These are phyloP conservation scores for Claviceps sp. DNA, from an alignment of 2,329 filamentous ascomycete genomes.

Conservation along the genomic window DNA sequence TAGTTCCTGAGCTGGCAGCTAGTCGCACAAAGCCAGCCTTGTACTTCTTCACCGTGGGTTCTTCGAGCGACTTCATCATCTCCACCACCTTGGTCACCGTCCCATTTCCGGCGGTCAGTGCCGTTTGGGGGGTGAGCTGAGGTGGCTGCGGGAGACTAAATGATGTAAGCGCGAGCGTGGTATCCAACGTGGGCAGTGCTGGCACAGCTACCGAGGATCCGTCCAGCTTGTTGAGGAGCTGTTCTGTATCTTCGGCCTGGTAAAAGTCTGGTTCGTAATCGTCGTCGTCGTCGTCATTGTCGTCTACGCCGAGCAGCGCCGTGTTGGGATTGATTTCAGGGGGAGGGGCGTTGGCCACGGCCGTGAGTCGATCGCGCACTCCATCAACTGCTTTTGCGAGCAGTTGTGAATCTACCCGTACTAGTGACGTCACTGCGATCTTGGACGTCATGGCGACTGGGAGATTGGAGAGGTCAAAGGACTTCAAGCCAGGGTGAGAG, in stretches of 20 bases:
- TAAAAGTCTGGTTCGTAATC: conserved; percentile 87
- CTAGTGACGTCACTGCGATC: conserved; percentile 69
- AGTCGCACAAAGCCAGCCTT: conserved; percentile 70
- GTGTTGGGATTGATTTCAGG: conserved; percentile 42
- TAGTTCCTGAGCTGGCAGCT: conserved; percentile 70
- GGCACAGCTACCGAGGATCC: conserved; percentile 41
- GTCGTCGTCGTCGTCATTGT: conserved; percentile 77
- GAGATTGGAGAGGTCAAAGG: conserved; percentile 72
- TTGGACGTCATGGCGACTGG: conserved; percentile 63
- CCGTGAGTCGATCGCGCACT: conserved; percentile 36
- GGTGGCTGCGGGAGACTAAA: conserved; percentile 72
- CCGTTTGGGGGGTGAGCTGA: conserved; percentile 56
- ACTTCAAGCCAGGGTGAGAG: conserved; percentile 53
- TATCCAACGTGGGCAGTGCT: conserved; percentile 17
- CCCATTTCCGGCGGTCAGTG: conserved; percentile 59
- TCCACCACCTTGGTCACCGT: conserved; percentile 67
- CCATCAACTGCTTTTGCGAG: conserved; percentile 61
- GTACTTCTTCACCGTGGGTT: conserved; percentile 45
- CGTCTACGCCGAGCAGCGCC: conserved; percentile 51
- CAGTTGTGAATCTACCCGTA: conserved; percentile 53
- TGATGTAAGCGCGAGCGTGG: conserved; percentile 52
- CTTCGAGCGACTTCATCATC: conserved; percentile 61
- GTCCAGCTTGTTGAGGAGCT: conserved; percentile 66
- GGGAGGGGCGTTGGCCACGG: conserved; percentile 31
- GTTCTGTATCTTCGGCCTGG: conserved; percentile 62